Percentiles rank a stretch among this genome's conserved stretches.
phyloP scores from a whole-genome alignment of 306 rosid species.

The Citrullus colocynthis region DNA sequence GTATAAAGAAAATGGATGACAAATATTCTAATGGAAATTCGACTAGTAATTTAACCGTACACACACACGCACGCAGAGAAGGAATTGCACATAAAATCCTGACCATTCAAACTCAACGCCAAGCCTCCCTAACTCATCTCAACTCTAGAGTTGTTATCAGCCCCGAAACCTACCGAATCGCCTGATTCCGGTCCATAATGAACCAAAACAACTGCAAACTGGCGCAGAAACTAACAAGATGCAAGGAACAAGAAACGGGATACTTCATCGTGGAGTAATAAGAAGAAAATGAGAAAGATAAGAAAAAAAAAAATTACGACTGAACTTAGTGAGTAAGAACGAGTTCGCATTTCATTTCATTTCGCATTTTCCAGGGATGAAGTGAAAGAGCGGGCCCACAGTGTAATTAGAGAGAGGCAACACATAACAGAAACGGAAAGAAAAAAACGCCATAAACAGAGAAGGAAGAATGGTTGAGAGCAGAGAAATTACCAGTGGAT shows the following conservation, averaged over 20 bases:
- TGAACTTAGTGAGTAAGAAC: neutral
- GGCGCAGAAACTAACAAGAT: neutral
- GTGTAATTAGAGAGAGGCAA: neutral
- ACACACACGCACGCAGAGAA: neutral
- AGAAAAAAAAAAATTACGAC: neutral
- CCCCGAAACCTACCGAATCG: neutral
- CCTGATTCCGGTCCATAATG: neutral
- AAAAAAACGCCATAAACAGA: neutral
- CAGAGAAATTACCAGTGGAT: slow-evolving; percentile 4
- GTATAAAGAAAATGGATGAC: neutral
- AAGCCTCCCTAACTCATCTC: neutral
- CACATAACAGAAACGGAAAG: neutral
- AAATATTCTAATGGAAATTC: neutral
- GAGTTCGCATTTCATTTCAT: neutral
- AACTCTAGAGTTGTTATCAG: neutral
- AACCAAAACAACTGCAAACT: neutral
- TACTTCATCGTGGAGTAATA: neutral
- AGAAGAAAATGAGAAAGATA: neutral
- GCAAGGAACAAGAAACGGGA: neutral
- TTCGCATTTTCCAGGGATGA: neutral
- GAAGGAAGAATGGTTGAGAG: neutral
- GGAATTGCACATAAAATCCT: neutral
- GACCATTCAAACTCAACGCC: neutral
- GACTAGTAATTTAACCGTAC: neutral
- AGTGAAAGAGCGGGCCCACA: neutral